Evolutionary conservation across 768 basidiomycete genomes (phyloP).

Genomic region (Psilocybe cubensis): DNA sequence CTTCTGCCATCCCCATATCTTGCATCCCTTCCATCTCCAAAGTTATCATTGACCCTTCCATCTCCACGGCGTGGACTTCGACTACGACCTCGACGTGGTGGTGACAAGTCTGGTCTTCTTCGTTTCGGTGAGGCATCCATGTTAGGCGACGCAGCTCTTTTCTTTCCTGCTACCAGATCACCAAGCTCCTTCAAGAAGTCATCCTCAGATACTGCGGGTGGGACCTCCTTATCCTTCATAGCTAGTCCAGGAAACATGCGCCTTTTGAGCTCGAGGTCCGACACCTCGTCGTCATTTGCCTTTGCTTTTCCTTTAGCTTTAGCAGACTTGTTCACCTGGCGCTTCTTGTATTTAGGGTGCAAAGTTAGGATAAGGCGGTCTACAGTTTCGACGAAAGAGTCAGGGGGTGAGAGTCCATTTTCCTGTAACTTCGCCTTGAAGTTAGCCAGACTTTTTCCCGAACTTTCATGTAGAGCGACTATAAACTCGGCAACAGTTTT

Average conservation of each 20-base stretch:
- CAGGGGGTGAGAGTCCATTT: constrained; percentile 83
- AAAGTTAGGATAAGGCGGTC: constrained; percentile 93
- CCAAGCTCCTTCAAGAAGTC: constrained; percentile 88
- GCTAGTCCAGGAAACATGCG: constrained; percentile 92
- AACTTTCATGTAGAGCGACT: constrained; percentile 85
- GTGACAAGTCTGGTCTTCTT: constrained; percentile 56
- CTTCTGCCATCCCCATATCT: constrained; percentile 27
- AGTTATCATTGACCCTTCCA: background rate
- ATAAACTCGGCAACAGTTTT: constrained; percentile 96
- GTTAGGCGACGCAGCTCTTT: constrained; percentile 44
- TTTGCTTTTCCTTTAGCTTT: constrained; percentile 42
- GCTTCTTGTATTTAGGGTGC: constrained; percentile 96
- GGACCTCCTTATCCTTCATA: constrained; percentile 73
- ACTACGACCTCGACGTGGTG: constrained; percentile 53
- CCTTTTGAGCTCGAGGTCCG: constrained; percentile 76
- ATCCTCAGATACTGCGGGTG: constrained; percentile 68
- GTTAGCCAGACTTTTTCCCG: constrained; percentile 68
- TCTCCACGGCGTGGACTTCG: constrained; percentile 61
- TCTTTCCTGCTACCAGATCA: constrained; percentile 83
- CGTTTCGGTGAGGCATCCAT: constrained; percentile 60
- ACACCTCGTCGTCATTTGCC: constrained; percentile 36
- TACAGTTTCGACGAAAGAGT: constrained; percentile 88
- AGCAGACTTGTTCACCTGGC: constrained; percentile 40
- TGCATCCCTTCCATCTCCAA: background rate
- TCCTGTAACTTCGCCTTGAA: constrained; percentile 85